Conservation (phyloP, 2,329 filamentous ascomycete species). For the Aureobasidium sp. region DNA sequence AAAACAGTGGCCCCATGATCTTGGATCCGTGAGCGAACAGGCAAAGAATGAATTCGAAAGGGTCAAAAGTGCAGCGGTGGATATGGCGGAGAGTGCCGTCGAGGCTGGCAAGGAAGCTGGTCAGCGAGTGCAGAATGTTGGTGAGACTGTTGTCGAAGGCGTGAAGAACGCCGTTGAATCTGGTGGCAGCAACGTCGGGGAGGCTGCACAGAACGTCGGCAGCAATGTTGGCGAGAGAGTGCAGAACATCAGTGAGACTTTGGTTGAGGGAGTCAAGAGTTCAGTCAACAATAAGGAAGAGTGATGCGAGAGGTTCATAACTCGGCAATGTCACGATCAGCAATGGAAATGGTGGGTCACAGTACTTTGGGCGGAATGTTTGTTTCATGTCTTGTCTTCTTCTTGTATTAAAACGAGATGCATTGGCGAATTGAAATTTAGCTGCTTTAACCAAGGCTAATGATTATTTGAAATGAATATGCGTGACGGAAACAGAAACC, state of each 20-base stretch:
- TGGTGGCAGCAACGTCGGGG: neutral
- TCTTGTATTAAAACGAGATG: neutral
- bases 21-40: constrained; percentile 23
- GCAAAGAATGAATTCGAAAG: constrained; percentile 15
- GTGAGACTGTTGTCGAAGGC: constrained; percentile 16
- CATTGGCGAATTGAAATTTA: neutral
- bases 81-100: constrained; percentile 5
- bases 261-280: constrained; percentile 23
- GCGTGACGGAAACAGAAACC: neutral
- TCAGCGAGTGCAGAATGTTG: constrained; percentile 25
- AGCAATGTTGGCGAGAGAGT: constrained; percentile 26
- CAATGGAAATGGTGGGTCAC: neutral
- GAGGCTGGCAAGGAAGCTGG: constrained; percentile 23
- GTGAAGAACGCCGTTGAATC: constrained; percentile 9
- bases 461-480: neutral
- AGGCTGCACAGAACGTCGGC: neutral
- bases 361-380: neutral
- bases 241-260: neutral
- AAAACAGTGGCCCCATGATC: constrained; percentile 34
- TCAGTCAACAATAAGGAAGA: neutral
- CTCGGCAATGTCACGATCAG: neutral
- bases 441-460: neutral
- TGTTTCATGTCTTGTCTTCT: neutral
- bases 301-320: neutral
- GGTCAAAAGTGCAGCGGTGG: constrained; percentile 12